Evolutionary conservation across 2,329 filamentous ascomycete species (phyloP).

Genomic region (Aspergillus flavus): DNA sequence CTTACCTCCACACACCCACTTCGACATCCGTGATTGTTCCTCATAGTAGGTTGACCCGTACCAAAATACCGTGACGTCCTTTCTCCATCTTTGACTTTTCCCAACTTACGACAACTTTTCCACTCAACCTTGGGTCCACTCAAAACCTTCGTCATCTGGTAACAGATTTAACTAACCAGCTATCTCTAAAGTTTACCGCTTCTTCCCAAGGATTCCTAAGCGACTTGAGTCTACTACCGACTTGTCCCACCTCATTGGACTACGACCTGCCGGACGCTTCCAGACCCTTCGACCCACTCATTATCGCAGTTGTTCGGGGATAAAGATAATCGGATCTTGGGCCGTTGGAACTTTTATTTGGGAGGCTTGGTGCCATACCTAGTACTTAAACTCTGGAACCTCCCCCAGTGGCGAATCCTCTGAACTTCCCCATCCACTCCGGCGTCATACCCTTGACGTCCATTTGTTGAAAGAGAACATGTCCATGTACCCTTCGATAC

Average conservation of each 20-base stretch:
- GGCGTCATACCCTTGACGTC: conserved; percentile 29
- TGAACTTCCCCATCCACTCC: conserved; percentile 18
- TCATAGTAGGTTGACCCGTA: conserved; percentile 1
- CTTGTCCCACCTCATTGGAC: conserved; percentile 3
- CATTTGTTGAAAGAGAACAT: conserved; percentile 35
- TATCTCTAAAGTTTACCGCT: conserved; percentile 8
- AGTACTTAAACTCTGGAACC: conserved; percentile 32
- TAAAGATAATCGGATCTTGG: conserved; percentile 28
- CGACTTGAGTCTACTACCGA: conserved; percentile 5
- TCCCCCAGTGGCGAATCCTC: conserved; percentile 33
- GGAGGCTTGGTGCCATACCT: conserved; percentile 25
- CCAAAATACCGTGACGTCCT: not conserved
- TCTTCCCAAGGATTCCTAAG: conserved; percentile 9
- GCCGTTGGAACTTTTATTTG: conserved; percentile 26
- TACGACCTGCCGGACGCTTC: conserved; percentile 21
- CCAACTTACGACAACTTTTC: not conserved
- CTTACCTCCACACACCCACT: not conserved
- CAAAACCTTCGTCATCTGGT: conserved; percentile 3
- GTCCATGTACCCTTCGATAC: conserved; percentile 42
- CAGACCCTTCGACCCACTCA: conserved; percentile 30
- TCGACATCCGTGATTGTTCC: not conserved
- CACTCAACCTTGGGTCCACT: conserved; percentile 2
- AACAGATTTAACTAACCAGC: conserved; percentile 12
- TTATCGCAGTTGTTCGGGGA: conserved; percentile 24
- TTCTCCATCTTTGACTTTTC: not conserved